Evolutionary conservation across 495 filamentous ascomycete species (phyloP).

Genomic region (Letharia lupina): DNA sequence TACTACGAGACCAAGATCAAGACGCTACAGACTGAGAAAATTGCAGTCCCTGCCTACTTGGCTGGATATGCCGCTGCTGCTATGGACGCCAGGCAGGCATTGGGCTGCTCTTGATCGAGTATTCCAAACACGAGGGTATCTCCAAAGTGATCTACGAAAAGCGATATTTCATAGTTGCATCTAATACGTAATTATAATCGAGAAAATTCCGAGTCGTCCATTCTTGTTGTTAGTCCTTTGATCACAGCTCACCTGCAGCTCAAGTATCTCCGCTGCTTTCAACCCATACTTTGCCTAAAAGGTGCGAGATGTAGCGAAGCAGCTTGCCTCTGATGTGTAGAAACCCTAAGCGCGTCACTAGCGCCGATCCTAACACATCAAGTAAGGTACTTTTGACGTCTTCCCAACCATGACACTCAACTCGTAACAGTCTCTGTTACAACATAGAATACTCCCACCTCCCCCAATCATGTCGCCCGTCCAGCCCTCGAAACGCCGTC

Average conservation of each 20-base stretch:
- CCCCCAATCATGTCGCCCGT: conserved; percentile 12
- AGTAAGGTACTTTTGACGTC: too few species aligned
- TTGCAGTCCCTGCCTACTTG: background rate
- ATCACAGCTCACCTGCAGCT: background rate
- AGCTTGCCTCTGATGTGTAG: background rate
- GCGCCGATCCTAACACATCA: background rate
- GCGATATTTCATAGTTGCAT: background rate
- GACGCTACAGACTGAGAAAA: background rate
- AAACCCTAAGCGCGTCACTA: conserved; percentile 3
- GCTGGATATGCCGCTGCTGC: background rate
- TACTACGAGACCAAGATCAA: background rate
- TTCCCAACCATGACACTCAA: background rate
- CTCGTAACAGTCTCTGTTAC: background rate
- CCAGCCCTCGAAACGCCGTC: conserved; percentile 45
- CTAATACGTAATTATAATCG: background rate
- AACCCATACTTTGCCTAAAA: too few species aligned
- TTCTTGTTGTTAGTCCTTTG: background rate
- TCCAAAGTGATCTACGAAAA: background rate
- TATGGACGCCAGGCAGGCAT: background rate
- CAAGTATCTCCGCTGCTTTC: too few species aligned
- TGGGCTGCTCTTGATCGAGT: background rate
- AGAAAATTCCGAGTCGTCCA: background rate
- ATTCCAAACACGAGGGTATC: background rate
- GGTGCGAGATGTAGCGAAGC: background rate
- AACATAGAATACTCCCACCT: background rate